Base-by-base conservation (phyloP, 2,329 filamentous ascomycete species). In the Monosporascus sp. region DNA sequence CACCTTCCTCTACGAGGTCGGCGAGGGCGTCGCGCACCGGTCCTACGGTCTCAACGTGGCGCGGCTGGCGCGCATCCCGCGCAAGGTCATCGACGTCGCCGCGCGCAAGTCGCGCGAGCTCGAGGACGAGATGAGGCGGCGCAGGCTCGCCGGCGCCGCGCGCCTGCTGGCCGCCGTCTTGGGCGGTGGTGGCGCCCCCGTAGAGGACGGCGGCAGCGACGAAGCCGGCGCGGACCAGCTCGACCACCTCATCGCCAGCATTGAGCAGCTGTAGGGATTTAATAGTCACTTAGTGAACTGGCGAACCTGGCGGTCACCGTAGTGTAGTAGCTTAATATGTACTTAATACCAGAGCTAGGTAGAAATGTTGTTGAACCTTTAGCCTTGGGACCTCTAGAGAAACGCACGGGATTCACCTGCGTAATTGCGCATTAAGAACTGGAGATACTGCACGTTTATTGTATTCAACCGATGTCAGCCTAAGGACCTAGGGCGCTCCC, bases 11-110 rank as follows among this genome's bases (percentile, higher is more conserved):
- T 99, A 99, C 67, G 90, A 97, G 67, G 87, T 97, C 2, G 88
- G 83, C 1, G 89, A 94, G 58, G 94, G 94, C 11, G 89, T 96
- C 11, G 93, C 94, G 8, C 92, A 97, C 75, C 82, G 94, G 5
- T 95, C 89, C 18, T 99, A 99, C 68, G 94, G 95, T 1, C 68
- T 99, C 53, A 97, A 97, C 68, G 94, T 97, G 22, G 94, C 94
- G 15, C 79, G 89, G 46, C 72, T 99, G 50, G 94, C 94, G 2
- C 86, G 86, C 49, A 81, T 99, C 42, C 91, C 93, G 0, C 80
- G 81, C 54, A 77, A 82, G 52, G 82, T 97, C 18, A 76, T 97
- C 36, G 88, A 92, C 25, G 77, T 90, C 24, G 94, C 94, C 2
- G 83, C 82, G n/a, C 73, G 76, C 47, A 94, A 95, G 72, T 95